Percentiles rank a stretch among this genome's conserved stretches.
These are phyloP conservation scores for Ceratobasidium sp. DNA, from an alignment of 1,284 basidiomycete genomes.

Conservation along the genomic window DNA sequence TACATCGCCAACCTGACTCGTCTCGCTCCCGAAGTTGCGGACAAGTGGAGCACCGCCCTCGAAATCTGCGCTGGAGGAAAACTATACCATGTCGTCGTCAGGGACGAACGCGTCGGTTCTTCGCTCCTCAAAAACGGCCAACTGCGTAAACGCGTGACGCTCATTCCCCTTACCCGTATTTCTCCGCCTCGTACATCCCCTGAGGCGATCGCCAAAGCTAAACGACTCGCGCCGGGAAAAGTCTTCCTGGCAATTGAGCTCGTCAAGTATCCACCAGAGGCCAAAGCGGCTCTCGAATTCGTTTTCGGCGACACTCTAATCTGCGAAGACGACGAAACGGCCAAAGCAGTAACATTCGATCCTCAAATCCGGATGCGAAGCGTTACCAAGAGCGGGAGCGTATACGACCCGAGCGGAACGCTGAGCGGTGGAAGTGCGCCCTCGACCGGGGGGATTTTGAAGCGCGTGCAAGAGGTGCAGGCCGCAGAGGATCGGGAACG, in stretches of 20 bases:
- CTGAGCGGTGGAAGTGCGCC: conserved; percentile 93
- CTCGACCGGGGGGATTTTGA: conserved; percentile 78
- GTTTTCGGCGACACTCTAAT: conserved; percentile 96
- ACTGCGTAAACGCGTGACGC: conserved; percentile 91
- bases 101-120: conserved; percentile 91
- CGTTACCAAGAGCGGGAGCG: conserved; percentile 94
- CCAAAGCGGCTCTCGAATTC: conserved; percentile 91
- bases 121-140: conserved; percentile 86
- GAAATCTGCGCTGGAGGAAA: conserved; percentile 94
- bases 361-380: conserved; percentile 81
- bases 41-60: conserved; percentile 88
- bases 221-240: conserved; percentile 84
- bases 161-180: conserved; percentile 97
- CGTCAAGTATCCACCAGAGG: conserved; percentile 87
- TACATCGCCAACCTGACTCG: conserved; percentile 90
- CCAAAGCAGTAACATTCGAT: conserved; percentile 91
- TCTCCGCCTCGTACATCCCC: neutral
- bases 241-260: conserved; percentile 90
- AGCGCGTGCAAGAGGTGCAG: conserved; percentile 89
- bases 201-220: conserved; percentile 80
- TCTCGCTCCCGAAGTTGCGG: conserved; percentile 75
- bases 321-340: conserved; percentile 90
- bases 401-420: conserved; percentile 97
- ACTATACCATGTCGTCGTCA: conserved; percentile 95
- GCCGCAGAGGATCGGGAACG: conserved; percentile 70